These are phyloP conservation scores for Wallemia mellicola DNA, from an alignment of 1,284 basidiomycete species.

Conservation along the genomic window DNA sequence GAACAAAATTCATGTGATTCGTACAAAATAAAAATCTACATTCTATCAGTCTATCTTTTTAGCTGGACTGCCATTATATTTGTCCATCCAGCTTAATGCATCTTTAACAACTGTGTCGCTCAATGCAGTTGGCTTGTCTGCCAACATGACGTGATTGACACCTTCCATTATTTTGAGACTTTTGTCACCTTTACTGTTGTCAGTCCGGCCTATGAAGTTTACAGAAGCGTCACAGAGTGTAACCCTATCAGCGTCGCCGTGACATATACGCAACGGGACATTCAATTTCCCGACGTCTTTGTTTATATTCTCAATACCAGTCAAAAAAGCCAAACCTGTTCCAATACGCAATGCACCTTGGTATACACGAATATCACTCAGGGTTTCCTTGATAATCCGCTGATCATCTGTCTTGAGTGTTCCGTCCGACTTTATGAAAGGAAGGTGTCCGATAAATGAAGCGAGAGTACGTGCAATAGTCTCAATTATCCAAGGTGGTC, in stretches of 20 bases:
- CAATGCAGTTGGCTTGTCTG: not conserved
- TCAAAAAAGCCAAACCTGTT: not conserved
- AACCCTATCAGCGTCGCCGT: not conserved
- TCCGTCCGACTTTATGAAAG: not conserved
- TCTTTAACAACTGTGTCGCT: not conserved
- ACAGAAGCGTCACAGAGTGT: not conserved
- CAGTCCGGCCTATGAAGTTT: not conserved
- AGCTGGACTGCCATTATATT: not conserved
- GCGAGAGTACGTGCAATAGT: not conserved
- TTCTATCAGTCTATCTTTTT: not conserved
- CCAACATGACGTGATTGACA: not conserved
- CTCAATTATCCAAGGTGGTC: not conserved
- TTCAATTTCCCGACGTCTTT: not conserved
- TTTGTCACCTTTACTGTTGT: not conserved
- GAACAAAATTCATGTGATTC: no score
- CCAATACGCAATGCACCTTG: not conserved
- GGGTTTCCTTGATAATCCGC: not conserved
- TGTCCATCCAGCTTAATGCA: not conserved
- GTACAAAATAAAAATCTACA: no score
- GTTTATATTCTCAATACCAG: not conserved
- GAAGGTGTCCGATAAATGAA: not conserved
- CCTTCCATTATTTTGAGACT: not conserved
- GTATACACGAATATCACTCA: not conserved
- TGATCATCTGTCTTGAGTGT: not conserved
- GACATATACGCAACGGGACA: not conserved